Evolutionary conservation across 768 basidiomycete species (phyloP).

Genomic region (Mrakia blollopis): DNA sequence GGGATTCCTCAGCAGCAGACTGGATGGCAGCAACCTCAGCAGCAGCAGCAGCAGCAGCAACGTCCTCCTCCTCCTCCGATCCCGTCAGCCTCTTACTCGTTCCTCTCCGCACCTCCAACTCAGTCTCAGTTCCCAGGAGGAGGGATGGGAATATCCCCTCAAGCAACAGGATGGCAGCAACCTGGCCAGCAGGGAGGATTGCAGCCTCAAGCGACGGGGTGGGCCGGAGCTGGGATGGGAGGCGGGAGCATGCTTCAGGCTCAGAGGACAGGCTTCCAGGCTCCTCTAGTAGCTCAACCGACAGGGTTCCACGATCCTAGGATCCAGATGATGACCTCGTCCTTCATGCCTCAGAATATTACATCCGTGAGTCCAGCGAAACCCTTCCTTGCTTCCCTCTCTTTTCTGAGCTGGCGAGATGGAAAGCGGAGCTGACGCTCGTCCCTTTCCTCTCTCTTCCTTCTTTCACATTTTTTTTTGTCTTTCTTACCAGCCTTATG

Average conservation of each 20-base stretch:
- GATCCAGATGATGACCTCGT: constrained; percentile 76
- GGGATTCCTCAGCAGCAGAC: constrained; percentile 35
- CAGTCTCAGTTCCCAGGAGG: constrained; percentile 33
- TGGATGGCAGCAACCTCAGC: constrained; percentile 33
- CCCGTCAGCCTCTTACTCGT: constrained; percentile 32
- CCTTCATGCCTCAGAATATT: constrained; percentile 70
- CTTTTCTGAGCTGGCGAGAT: not conserved
- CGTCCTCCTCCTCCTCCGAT: constrained; percentile 12
- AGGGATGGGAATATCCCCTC: constrained; percentile 29
- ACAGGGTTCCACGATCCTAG: constrained; percentile 67
- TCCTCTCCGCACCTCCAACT: constrained; percentile 39
- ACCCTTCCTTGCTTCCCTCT: constrained; percentile 33
- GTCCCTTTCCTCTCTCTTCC: not conserved
- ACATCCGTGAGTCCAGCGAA: constrained; percentile 38
- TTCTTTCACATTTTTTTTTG: constrained; percentile 9
- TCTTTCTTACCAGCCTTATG: constrained; percentile 38
- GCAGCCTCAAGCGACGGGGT: constrained; percentile 60
- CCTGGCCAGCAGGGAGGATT: constrained; percentile 26
- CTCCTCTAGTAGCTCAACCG: constrained; percentile 65
- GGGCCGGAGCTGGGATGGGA: constrained; percentile 45
- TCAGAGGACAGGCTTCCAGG: constrained; percentile 64
- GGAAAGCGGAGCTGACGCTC: not conserved
- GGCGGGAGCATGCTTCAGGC: constrained; percentile 59
- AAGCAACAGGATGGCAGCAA: constrained; percentile 28
- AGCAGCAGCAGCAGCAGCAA: constrained; percentile 31